These are phyloP conservation scores for Naganishia sp. DNA, from an alignment of 1,284 basidiomycete genomes.

Conservation along the genomic window DNA sequence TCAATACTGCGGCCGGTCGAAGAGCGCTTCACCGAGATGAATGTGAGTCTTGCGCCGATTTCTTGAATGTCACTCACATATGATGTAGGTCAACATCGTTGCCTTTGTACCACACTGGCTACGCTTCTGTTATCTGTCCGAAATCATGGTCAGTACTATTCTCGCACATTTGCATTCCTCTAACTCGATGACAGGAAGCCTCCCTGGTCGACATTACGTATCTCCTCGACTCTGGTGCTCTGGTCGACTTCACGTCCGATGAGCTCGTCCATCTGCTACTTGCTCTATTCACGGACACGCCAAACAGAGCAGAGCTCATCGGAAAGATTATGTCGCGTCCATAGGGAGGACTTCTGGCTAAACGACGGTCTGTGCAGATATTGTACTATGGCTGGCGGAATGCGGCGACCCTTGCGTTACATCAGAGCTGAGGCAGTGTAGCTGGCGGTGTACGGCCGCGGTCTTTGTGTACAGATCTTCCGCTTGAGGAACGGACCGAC, in stretches of 20 bases:
- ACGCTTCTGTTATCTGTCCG: conserved; percentile 88
- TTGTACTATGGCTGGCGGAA: too few species aligned
- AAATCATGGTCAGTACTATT: conserved; percentile 69
- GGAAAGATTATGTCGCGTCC: conserved; percentile 64
- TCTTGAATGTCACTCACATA: conserved; percentile 6
- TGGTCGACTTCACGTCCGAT: conserved; percentile 84
- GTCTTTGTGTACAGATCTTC: too few species aligned
- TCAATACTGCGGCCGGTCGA: conserved; percentile 76
- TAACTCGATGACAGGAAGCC: conserved; percentile 64
- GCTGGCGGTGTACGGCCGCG: too few species aligned
- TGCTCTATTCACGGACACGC: conserved; percentile 90
- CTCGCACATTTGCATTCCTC: not conserved
- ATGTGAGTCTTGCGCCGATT: conserved; percentile 45
- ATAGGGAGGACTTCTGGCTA: not conserved
- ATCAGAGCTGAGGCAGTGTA: too few species aligned
- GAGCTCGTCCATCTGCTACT: conserved; percentile 80
- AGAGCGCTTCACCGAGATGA: conserved; percentile 65
- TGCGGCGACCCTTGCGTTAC: too few species aligned
- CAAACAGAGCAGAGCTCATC: conserved; percentile 74
- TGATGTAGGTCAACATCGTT: conserved; percentile 42
- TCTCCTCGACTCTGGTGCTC: conserved; percentile 83
- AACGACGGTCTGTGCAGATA: too few species aligned
- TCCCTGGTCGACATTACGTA: conserved; percentile 93
- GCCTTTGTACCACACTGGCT: conserved; percentile 85
- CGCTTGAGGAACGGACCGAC: too few species aligned